Evolutionary conservation across 2,329 filamentous ascomycete genomes (phyloP).

Genomic region (Coleophoma crateriformis): DNA sequence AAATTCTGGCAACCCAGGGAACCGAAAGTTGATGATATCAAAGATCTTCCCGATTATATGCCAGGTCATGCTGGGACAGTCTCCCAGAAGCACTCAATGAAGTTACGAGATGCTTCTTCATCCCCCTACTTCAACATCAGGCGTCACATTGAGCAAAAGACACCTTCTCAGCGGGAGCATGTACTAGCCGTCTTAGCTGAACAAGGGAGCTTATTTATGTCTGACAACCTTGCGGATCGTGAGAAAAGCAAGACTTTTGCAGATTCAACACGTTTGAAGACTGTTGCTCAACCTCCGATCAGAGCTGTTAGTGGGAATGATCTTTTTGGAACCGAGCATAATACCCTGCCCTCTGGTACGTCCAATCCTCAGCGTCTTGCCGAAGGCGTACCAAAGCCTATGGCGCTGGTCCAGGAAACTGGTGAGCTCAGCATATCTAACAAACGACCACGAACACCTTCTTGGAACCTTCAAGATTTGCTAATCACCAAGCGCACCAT

Average conservation of each 20-base stretch:
- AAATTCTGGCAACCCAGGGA: conserved; percentile 20
- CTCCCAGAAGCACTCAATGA: conserved; percentile 1
- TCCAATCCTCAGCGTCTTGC: background rate
- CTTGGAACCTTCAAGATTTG: background rate
- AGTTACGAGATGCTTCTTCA: conserved; percentile 16
- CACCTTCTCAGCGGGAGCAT: conserved; percentile 10
- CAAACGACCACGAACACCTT: background rate
- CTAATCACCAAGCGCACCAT: background rate
- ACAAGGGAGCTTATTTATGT: conserved; percentile 13
- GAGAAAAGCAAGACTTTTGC: background rate
- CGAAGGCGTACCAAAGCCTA: background rate
- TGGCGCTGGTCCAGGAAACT: background rate
- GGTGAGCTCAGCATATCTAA: background rate
- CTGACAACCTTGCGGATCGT: background rate
- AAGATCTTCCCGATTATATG: conserved; percentile 11
- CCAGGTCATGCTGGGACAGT: background rate
- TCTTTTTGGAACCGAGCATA: conserved; percentile 8
- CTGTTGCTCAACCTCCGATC: background rate
- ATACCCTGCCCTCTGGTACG: background rate
- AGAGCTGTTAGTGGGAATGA: conserved; percentile 9
- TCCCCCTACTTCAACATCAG: conserved; percentile 24
- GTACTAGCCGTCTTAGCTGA: conserved; percentile 17
- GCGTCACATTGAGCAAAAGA: conserved; percentile 12
- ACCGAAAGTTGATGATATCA: conserved; percentile 12
- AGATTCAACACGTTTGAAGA: background rate